Conservation (phyloP, 129 eudicot species). For the Rutidosis leptorrhynchoides region DNA sequence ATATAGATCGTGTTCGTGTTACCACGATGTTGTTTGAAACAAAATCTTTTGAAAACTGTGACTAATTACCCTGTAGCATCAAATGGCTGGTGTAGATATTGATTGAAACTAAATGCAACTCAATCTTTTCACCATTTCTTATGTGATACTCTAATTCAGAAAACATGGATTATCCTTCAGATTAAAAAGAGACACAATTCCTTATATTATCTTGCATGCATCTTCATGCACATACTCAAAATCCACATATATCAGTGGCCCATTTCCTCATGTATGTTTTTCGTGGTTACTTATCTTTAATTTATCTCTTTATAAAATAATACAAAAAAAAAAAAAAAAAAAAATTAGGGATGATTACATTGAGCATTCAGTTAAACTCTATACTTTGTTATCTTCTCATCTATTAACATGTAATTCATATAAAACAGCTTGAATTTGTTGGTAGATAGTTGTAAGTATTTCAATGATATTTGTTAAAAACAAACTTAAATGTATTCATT, state of each 20-base stretch:
- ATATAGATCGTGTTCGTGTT: no score
- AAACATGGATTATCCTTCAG: constrained; percentile 37
- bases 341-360: background rate
- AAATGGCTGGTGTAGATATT: background rate
- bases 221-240: constrained; percentile 27
- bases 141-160: constrained; percentile 19
- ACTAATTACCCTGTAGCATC: background rate
- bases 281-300: constrained; percentile 1
- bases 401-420: no score
- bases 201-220: constrained; percentile 52
- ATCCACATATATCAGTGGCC: constrained; percentile 30
- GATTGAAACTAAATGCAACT: background rate
- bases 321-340: background rate
- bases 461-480: no score
- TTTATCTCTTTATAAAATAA: background rate
- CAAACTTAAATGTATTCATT: background rate
- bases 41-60: background rate
- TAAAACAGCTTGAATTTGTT: background rate
- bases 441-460: background rate
- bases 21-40: background rate
- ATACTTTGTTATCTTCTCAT: no score
- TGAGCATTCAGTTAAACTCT: no score
- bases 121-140: constrained; percentile 22
- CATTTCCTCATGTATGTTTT: constrained; percentile 10
- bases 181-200: constrained; percentile 32